These are phyloP conservation scores for Mucor piriformis DNA, from an alignment of 371 early-diverging fungal genomes.

Conservation along the genomic window DNA sequence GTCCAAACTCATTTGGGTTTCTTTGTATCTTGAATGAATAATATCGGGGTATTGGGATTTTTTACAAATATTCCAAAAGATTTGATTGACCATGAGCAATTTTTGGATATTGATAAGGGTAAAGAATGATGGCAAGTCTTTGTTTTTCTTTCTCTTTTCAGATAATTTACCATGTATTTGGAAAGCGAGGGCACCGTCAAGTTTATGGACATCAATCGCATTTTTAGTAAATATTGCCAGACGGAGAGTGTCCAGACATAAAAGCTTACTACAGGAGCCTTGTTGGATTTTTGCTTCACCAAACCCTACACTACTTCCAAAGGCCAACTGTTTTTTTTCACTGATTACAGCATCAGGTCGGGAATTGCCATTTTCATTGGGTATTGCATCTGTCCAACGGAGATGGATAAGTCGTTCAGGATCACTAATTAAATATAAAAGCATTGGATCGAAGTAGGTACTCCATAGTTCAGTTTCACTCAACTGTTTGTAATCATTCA, in stretches of 20 bases:
- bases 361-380: too few relatives aligned
- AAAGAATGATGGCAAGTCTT: slow-evolving; percentile 24
- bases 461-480: slow-evolving; percentile 32
- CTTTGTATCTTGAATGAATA: slow-evolving; percentile 21
- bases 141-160: slow-evolving; percentile 22
- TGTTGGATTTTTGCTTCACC: too few relatives aligned
- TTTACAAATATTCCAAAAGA: slow-evolving; percentile 19
- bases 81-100: slow-evolving; percentile 20
- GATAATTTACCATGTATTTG: slow-evolving; percentile 23
- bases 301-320: too few relatives aligned
- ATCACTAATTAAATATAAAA: too few relatives aligned
- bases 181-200: slow-evolving; percentile 27
- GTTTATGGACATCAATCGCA: slow-evolving; percentile 29
- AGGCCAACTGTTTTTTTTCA: too few relatives aligned
- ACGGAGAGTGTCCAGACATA: slow-evolving; percentile 23
- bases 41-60: slow-evolving; percentile 21
- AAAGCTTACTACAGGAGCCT: not conserved
- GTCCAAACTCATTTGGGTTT: slow-evolving; percentile 21
- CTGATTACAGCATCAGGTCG: not conserved
- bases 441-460: slow-evolving; percentile 31
- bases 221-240: slow-evolving; percentile 27
- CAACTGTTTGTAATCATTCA: slow-evolving; percentile 9
- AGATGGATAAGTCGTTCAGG: too few relatives aligned
- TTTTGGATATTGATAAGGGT: slow-evolving; percentile 22
- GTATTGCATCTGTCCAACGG: too few relatives aligned